These are phyloP conservation scores for Lentinula sp. DNA, from an alignment of 768 basidiomycete genomes.

Conservation along the genomic window DNA sequence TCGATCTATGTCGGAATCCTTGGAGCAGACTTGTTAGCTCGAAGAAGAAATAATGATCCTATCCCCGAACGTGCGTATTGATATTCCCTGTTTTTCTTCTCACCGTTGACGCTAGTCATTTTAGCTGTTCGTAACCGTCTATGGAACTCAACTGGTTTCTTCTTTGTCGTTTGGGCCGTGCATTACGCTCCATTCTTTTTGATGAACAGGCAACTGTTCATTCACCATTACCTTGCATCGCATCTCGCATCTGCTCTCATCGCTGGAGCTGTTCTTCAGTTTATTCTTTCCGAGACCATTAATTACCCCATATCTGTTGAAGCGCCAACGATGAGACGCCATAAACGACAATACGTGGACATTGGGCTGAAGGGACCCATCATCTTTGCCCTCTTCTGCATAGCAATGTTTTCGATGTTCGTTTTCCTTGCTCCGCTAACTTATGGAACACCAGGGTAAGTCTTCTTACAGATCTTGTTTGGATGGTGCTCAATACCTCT, in stretches of 20 bases:
- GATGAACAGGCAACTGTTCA: slow-evolving; percentile 93
- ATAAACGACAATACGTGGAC: slow-evolving; percentile 59
- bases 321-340: slow-evolving; percentile 60
- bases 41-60: slow-evolving; percentile 78
- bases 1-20: slow-evolving; percentile 88
- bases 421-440: slow-evolving; percentile 84
- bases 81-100: not conserved
- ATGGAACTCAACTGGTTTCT: slow-evolving; percentile 95
- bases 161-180: slow-evolving; percentile 89
- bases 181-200: slow-evolving; percentile 98
- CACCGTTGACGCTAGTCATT: slow-evolving; percentile 8
- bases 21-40: slow-evolving; percentile 83
- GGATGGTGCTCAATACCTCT: slow-evolving; percentile 8
- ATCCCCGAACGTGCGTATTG: slow-evolving; percentile 75
- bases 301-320: slow-evolving; percentile 83
- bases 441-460: slow-evolving; percentile 94
- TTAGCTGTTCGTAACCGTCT: slow-evolving; percentile 88
- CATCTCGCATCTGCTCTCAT: slow-evolving; percentile 90
- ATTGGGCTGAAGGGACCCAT: slow-evolving; percentile 74
- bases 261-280: slow-evolving; percentile 88
- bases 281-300: slow-evolving; percentile 82
- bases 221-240: slow-evolving; percentile 97
- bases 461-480: slow-evolving; percentile 11
- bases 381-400: slow-evolving; percentile 48
- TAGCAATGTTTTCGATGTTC: slow-evolving; percentile 60